phyloP scores from a whole-genome alignment of 306 rosid genomes.

The Trichosanthes cucumerina region DNA sequence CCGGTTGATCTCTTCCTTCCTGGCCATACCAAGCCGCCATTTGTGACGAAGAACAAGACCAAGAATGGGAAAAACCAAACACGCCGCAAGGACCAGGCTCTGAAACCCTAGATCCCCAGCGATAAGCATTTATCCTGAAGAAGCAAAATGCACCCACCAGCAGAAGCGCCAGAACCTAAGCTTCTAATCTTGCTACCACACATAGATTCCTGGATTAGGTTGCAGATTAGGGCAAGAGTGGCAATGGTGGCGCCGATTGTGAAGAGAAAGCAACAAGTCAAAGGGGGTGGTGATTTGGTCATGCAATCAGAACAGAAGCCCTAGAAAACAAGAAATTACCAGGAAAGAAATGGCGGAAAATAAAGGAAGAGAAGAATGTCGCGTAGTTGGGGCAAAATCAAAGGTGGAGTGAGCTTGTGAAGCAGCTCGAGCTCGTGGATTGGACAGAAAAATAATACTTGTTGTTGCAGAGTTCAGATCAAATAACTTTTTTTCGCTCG shows the following conservation, averaged over 20 bases:
- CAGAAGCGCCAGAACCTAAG: slow-evolving; percentile 20
- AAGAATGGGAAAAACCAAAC: slow-evolving; percentile 31
- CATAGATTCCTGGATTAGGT: slow-evolving; percentile 35
- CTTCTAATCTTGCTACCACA: slow-evolving; percentile 23
- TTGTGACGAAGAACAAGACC: slow-evolving; percentile 39
- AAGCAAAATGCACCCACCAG: slow-evolving; percentile 31
- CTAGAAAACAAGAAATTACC: background rate
- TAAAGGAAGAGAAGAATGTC: slow-evolving; percentile 5
- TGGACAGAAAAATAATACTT: background rate
- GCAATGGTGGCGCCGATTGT: background rate
- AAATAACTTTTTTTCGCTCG: background rate
- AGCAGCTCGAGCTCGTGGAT: slow-evolving; percentile 8
- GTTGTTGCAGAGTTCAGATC: slow-evolving; percentile 18
- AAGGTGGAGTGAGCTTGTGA: slow-evolving; percentile 14
- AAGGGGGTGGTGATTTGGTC: slow-evolving; percentile 7
- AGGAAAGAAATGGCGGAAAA: background rate
- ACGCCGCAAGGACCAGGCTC: slow-evolving; percentile 24
- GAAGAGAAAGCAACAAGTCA: background rate
- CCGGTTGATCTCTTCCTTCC: slow-evolving; percentile 71
- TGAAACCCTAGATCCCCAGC: slow-evolving; percentile 79
- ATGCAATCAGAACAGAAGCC: background rate
- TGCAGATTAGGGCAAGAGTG: background rate
- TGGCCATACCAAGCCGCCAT: slow-evolving; percentile 53
- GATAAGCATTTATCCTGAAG: slow-evolving; percentile 67
- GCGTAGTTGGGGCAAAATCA: background rate